A percentile compares a stretch with the other conserved stretches of the same genome.
phyloP scores from a whole-genome alignment of 768 basidiomycete genomes.

The Naganishia randhawae region DNA sequence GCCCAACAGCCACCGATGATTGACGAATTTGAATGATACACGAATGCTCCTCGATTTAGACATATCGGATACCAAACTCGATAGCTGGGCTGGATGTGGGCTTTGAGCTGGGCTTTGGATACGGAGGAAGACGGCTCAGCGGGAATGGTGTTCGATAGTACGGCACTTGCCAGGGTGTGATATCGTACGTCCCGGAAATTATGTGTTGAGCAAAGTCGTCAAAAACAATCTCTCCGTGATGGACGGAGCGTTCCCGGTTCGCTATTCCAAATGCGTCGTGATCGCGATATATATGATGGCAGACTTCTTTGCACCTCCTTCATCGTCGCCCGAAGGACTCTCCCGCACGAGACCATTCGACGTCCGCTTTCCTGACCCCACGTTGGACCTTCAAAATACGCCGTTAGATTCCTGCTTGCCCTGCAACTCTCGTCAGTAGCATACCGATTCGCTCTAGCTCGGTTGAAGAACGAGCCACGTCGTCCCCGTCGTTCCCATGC shows the following conservation, averaged over 20 bases:
- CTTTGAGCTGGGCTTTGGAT: not conserved
- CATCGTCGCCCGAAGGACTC: not conserved
- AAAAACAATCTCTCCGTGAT: not conserved
- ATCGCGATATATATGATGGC: not conserved
- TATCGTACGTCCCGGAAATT: not conserved
- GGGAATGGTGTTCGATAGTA: not conserved
- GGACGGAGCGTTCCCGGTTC: not conserved
- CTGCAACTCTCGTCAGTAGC: not conserved
- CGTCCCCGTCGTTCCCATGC: not conserved
- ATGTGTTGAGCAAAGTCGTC: not conserved
- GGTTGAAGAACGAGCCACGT: not conserved
- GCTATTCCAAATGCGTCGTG: not conserved
- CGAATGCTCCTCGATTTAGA: not conserved
- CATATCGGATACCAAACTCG: not conserved
- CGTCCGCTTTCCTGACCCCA: not conserved
- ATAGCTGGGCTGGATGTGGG: not conserved
- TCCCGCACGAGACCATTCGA: not conserved
- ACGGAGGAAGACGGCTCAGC: not conserved
- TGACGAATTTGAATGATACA: not conserved
- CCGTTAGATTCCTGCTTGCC: not conserved
- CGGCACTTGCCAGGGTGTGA: not conserved
- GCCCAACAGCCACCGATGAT: not conserved
- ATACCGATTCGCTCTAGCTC: not conserved
- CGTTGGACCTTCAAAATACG: not conserved
- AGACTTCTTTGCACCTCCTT: not conserved